A percentile compares a stretch with the other conserved stretches of the same genome.
phyloP scores from a whole-genome alignment of 176 grass and related monocot species.

The Avena insularis region DNA sequence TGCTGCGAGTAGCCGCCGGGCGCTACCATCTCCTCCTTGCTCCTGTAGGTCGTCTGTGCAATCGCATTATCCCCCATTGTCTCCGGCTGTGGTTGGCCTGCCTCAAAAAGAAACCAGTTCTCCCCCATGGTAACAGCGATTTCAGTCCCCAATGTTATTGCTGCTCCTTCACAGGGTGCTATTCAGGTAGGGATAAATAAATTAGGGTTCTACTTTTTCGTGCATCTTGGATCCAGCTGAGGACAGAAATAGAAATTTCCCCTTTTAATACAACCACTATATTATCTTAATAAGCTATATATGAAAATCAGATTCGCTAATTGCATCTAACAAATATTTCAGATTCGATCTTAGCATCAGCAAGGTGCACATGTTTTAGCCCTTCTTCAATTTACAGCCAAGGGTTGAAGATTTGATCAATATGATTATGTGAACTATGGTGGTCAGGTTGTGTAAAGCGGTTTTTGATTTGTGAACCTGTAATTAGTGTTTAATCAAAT shows the following conservation, averaged over 20 bases:
- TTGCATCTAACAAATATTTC: background rate
- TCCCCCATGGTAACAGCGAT: background rate
- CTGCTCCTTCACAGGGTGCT: background rate
- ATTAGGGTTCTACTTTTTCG: background rate
- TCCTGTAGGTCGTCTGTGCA: background rate
- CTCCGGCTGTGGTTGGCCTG: background rate
- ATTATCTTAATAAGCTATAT: background rate
- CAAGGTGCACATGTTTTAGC: background rate
- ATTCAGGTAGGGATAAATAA: background rate
- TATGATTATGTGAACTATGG: background rate
- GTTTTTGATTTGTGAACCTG: background rate
- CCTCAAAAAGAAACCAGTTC: background rate
- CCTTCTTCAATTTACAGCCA: slow-evolving; percentile 33
- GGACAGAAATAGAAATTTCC: background rate
- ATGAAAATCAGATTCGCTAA: background rate
- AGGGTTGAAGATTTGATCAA: slow-evolving; percentile 13
- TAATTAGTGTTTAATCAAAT: background rate
- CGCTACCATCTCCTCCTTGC: too few species aligned
- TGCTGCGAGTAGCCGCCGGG: background rate
- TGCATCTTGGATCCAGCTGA: background rate
- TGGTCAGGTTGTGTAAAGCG: background rate
- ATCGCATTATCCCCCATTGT: background rate
- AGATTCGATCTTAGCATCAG: background rate
- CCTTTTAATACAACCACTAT: slow-evolving; percentile 7
- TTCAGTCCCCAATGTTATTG: background rate